Evolutionary conservation across 192 early-diverging fungal genomes (phyloP).

Genomic region (Kickxella alabastrina): DNA sequence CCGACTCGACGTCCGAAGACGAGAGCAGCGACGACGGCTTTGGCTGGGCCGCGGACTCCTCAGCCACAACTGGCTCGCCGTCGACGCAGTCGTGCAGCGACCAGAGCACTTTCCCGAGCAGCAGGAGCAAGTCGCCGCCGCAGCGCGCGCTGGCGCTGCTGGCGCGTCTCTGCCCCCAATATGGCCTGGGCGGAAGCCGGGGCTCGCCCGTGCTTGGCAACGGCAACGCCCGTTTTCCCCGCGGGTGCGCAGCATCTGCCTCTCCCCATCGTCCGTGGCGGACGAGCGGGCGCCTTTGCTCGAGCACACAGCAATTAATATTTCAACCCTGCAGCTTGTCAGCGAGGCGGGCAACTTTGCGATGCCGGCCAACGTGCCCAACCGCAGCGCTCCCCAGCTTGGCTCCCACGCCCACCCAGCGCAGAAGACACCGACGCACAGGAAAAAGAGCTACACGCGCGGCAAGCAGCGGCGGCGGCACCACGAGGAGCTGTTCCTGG

Average conservation of each 20-base stretch:
- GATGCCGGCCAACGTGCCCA: constrained; percentile 30
- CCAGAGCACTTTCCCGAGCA: constrained; percentile 25
- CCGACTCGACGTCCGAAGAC: constrained; percentile 36
- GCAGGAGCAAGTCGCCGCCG: background rate
- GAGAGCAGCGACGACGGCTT: constrained; percentile 13
- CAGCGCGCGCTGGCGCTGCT: background rate
- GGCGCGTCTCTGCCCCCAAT: background rate
- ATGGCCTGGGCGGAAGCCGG: background rate
- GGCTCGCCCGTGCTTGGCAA: background rate
- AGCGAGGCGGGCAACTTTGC: too few relatives aligned
- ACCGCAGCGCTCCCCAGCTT: background rate
- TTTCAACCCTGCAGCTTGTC: constrained; percentile 6
- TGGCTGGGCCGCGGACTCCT: constrained; percentile 33
- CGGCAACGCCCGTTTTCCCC: constrained; percentile 9
- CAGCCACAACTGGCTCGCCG: constrained; percentile 3
- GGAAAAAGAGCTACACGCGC: background rate
- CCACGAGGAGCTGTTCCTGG: constrained; percentile 51
- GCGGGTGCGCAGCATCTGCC: constrained; percentile 5
- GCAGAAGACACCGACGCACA: too few relatives aligned
- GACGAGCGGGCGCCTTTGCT: constrained; percentile 34
- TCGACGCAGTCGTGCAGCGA: constrained; percentile 2
- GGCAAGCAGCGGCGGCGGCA: constrained; percentile 17
- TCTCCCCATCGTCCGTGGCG: constrained; percentile 2
- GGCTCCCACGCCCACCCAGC: too few relatives aligned
- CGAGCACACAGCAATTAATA: constrained; percentile 4